phyloP scores from a whole-genome alignment of 768 basidiomycete species.

The Auriscalpium orientale region DNA sequence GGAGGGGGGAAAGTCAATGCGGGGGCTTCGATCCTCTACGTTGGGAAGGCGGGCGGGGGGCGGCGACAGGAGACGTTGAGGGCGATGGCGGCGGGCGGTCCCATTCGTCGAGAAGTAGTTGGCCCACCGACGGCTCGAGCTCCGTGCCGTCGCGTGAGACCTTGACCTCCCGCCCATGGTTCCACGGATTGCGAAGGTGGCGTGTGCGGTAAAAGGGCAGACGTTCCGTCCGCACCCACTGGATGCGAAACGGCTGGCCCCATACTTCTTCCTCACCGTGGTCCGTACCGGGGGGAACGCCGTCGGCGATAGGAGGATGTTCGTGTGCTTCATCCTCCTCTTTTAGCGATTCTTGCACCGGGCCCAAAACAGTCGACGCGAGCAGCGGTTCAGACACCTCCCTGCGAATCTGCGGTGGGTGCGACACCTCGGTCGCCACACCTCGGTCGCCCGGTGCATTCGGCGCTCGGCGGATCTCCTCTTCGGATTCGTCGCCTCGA shows the following conservation, averaged over 20 bases:
- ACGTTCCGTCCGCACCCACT: conserved; percentile 70
- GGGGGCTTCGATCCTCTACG: conserved; percentile 1
- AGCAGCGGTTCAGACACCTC: neutral
- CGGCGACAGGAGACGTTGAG: conserved; percentile 6
- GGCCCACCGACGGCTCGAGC: conserved; percentile 72
- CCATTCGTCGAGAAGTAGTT: conserved; percentile 68
- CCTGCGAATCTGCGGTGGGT: neutral
- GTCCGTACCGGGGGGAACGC: neutral
- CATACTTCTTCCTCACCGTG: conserved; percentile 31
- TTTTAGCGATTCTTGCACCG: conserved; percentile 13
- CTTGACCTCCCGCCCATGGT: conserved; percentile 75
- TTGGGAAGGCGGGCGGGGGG: neutral
- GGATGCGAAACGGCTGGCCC: conserved; percentile 75
- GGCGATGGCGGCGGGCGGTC: conserved; percentile 23
- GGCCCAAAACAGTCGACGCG: neutral
- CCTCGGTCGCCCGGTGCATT: conserved; percentile 1
- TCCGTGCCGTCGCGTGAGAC: conserved; percentile 90
- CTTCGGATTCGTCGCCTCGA: neutral
- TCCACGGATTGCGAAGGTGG: conserved; percentile 89
- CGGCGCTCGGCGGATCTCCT: neutral
- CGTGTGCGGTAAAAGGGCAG: conserved; percentile 72
- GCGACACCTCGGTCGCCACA: conserved; percentile 1
- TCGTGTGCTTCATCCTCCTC: conserved; percentile 20
- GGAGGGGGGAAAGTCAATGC: neutral
- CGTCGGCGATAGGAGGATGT: neutral